A percentile compares a stretch with the other conserved stretches of the same genome.
Evolutionary conservation across 2,329 filamentous ascomycete genomes (phyloP).

Genomic region (Juglanconis sp.): DNA sequence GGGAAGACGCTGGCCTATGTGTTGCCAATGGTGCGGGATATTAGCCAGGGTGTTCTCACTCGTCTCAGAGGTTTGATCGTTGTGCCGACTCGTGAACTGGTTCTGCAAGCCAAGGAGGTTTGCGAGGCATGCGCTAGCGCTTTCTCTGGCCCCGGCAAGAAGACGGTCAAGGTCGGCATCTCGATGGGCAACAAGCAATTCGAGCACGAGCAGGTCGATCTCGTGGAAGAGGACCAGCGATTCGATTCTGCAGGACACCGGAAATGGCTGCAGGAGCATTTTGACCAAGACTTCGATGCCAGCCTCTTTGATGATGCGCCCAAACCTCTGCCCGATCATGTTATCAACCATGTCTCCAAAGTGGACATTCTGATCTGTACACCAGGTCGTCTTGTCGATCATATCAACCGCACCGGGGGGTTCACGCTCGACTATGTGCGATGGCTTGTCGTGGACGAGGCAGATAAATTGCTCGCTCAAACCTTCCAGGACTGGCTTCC

Average conservation of each 20-base stretch:
- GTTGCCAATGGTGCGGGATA: slow-evolving; percentile 75
- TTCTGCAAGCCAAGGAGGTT: slow-evolving; percentile 77
- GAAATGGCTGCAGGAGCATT: slow-evolving; percentile 28
- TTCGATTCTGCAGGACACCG: slow-evolving; percentile 65
- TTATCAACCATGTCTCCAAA: slow-evolving; percentile 64
- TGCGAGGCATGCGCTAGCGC: slow-evolving; percentile 71
- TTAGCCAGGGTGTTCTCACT: slow-evolving; percentile 63
- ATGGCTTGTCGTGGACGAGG: slow-evolving; percentile 92
- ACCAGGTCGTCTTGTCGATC: slow-evolving; percentile 86
- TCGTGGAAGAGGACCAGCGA: slow-evolving; percentile 44
- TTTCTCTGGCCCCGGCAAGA: slow-evolving; percentile 53
- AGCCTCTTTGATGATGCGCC: slow-evolving; percentile 32
- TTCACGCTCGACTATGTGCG: slow-evolving; percentile 75
- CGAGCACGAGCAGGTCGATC: slow-evolving; percentile 54
- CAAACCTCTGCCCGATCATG: slow-evolving; percentile 54
- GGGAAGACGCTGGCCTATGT: slow-evolving; percentile 94
- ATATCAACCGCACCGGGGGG: slow-evolving; percentile 77
- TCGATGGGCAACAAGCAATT: slow-evolving; percentile 80
- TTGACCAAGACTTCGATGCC: slow-evolving; percentile 40
- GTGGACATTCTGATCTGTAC: slow-evolving; percentile 90
- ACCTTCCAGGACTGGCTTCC: slow-evolving; percentile 90
- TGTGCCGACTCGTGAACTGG: slow-evolving; percentile 85
- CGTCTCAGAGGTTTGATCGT: slow-evolving; percentile 77
- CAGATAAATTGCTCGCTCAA: slow-evolving; percentile 85
- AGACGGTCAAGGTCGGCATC: slow-evolving; percentile 73